phyloP scores from a whole-genome alignment of 139 green algal genomes.

The Yamagishiella unicocca region DNA sequence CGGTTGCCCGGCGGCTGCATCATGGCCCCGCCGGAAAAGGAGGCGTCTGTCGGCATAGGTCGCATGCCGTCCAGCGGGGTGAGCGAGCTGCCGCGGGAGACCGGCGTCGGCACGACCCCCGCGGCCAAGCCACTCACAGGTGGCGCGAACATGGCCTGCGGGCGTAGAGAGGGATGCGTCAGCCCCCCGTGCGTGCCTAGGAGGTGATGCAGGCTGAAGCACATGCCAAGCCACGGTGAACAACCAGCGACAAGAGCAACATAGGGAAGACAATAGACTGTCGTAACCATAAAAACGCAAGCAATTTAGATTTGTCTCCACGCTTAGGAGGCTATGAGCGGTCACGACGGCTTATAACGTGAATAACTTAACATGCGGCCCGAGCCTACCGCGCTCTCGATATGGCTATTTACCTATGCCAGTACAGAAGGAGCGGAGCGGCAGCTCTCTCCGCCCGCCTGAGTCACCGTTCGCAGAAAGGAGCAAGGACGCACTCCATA shows the following conservation, averaged over 20 bases:
- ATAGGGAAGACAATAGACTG: not conserved
- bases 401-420: too few species aligned
- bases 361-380: not conserved
- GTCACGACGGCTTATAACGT: slow-evolving; percentile 16
- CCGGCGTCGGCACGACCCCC: not conserved
- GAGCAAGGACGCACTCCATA: not conserved
- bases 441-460: too few species aligned
- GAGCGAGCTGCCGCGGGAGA: slow-evolving; percentile 24
- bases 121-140: not conserved
- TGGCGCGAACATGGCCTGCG: slow-evolving; percentile 13
- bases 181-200: not conserved
- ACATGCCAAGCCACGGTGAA: too few species aligned
- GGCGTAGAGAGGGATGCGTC: not conserved
- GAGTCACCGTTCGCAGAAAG: too few species aligned
- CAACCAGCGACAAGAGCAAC: too few species aligned
- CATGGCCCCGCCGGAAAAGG: not conserved
- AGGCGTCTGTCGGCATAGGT: not conserved
- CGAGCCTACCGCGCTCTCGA: too few species aligned
- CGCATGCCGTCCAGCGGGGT: slow-evolving; percentile 37
- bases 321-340: not conserved
- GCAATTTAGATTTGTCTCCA: too few species aligned
- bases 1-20: not conserved
- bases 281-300: not conserved
- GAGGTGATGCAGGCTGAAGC: too few species aligned
- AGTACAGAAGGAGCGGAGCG: too few species aligned